Conservation (phyloP, 352 stramenopile genomes). For the Phytopythium boreale region DNA sequence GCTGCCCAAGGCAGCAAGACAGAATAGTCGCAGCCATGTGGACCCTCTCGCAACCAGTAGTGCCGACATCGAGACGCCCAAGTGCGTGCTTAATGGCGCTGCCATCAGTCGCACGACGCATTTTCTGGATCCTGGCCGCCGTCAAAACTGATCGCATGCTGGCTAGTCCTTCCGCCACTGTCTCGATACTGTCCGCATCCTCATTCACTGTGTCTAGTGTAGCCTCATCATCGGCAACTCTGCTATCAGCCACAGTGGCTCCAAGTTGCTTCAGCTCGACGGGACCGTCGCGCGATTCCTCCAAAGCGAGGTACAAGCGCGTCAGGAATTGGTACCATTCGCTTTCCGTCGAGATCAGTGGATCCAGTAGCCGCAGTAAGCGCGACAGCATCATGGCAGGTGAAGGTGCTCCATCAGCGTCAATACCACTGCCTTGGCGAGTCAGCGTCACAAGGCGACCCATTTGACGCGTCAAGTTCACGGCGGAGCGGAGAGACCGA, state of each 20-base stretch:
- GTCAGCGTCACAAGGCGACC: background rate
- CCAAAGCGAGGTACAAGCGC: background rate
- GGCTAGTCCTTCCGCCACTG: background rate
- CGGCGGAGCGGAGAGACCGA: background rate
- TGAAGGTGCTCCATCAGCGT: background rate
- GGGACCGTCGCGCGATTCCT: background rate
- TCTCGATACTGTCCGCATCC: background rate
- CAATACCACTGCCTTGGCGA: background rate
- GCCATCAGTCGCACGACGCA: background rate
- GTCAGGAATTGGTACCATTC: background rate
- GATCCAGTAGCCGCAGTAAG: background rate
- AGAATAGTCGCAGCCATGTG: background rate
- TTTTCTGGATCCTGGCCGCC: background rate
- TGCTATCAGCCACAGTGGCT: background rate
- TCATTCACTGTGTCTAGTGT: background rate
- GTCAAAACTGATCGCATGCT: background rate
- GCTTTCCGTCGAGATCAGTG: background rate
- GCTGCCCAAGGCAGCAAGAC: background rate
- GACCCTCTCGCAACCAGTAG: background rate
- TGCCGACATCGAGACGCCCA: background rate
- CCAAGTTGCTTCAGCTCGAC: background rate
- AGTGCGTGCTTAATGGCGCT: background rate
- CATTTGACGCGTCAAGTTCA: background rate
- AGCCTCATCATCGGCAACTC: background rate
- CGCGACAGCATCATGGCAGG: background rate